Percentiles rank a stretch among this genome's conserved stretches.
Evolutionary conservation across 2,329 filamentous ascomycete genomes (phyloP).

Genomic region (Beauveria sp.): DNA sequence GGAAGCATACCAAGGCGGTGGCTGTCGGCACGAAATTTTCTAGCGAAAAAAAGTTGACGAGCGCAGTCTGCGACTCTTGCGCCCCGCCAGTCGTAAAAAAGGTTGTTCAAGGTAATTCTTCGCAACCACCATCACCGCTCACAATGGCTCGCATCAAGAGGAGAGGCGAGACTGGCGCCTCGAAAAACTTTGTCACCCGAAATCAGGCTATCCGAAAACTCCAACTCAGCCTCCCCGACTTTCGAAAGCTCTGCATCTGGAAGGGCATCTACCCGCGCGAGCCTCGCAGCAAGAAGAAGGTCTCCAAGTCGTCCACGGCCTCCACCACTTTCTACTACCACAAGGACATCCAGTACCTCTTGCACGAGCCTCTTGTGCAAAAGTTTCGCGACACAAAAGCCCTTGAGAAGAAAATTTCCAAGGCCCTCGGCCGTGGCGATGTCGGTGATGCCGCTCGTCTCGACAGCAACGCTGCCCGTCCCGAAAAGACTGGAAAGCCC

Average conservation of each 20-base stretch:
- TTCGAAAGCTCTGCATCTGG: slow-evolving; percentile 97
- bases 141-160: slow-evolving; percentile 75
- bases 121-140: slow-evolving; percentile 6
- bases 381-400: slow-evolving; percentile 98
- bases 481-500: slow-evolving; percentile 86
- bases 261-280: slow-evolving; percentile 98
- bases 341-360: slow-evolving; percentile 96
- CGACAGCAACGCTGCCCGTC: slow-evolving; percentile 75
- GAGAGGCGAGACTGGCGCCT: slow-evolving; percentile 85
- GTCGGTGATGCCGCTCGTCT: slow-evolving; percentile 79
- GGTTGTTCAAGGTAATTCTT: slow-evolving; percentile 8
- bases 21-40: slow-evolving; percentile 8
- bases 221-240: slow-evolving; percentile 93
- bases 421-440: slow-evolving; percentile 85
- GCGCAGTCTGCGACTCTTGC: slow-evolving; percentile 15
- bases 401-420: slow-evolving; percentile 94
- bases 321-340: slow-evolving; percentile 88
- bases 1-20: neutral
- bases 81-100: slow-evolving; percentile 24
- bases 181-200: slow-evolving; percentile 97
- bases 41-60: slow-evolving; percentile 16
- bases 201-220: slow-evolving; percentile 97
- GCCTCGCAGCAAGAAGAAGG: slow-evolving; percentile 95
- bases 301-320: slow-evolving; percentile 78
- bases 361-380: slow-evolving; percentile 87